A percentile compares a stretch with the other conserved stretches of the same genome.
Evolutionary conservation across 352 stramenopile species (phyloP).

Genomic region (Phytophthora rubi): DNA sequence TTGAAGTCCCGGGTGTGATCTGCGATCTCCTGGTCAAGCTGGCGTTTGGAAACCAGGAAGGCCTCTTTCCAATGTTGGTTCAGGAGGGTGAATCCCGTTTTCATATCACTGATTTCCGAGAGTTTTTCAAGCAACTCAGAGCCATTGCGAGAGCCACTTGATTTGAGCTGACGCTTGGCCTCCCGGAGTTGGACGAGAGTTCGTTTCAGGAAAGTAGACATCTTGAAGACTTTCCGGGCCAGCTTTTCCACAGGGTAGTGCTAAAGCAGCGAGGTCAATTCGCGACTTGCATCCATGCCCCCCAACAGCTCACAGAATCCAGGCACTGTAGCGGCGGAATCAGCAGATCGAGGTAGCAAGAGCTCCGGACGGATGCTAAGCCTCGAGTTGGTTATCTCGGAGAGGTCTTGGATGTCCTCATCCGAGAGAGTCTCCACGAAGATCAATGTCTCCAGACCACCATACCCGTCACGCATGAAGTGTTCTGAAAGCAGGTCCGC

Average conservation of each 20-base stretch:
- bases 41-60: neutral
- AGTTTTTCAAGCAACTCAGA: no score
- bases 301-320: neutral
- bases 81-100: neutral
- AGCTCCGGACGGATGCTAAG: neutral
- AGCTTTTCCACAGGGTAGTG: neutral
- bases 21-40: neutral
- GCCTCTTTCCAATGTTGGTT: neutral
- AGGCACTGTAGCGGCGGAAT: neutral
- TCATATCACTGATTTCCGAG: no score
- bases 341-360: neutral
- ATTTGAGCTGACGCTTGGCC: no score
- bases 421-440: neutral
- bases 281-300: neutral
- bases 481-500: neutral
- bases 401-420: neutral
- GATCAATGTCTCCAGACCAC: neutral
- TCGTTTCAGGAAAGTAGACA: neutral
- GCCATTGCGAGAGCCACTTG: no score
- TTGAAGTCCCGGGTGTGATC: no score
- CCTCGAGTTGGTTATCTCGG: neutral
- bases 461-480: neutral
- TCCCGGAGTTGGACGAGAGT: no score
- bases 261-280: neutral
- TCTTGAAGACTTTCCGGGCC: neutral